Conservation (phyloP, 768 basidiomycete species). For the Saitozyma sp. region DNA sequence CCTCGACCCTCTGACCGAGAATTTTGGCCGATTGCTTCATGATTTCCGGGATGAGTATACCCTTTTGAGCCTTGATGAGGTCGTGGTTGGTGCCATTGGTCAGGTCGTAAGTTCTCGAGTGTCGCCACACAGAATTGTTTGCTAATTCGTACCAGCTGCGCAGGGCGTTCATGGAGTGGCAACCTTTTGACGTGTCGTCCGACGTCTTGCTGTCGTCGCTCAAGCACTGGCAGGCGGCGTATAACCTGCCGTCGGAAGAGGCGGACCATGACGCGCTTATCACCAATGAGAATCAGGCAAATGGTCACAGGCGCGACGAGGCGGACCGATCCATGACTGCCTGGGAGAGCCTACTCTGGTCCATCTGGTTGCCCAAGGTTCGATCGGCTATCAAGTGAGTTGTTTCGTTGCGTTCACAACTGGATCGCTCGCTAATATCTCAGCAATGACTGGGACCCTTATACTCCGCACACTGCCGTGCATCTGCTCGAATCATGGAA, state of each 20-base stretch:
- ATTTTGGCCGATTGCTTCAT: constrained; percentile 69
- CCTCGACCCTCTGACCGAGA: constrained; percentile 69
- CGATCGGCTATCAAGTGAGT: constrained; percentile 78
- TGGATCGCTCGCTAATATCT: background rate
- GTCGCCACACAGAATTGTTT: background rate
- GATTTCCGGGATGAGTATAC: constrained; percentile 75
- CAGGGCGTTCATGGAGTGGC: constrained; percentile 72
- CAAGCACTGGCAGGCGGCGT: constrained; percentile 51
- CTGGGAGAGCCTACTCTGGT: constrained; percentile 92
- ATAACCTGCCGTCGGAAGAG: constrained; percentile 46
- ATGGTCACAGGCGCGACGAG: constrained; percentile 1
- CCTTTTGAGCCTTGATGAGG: constrained; percentile 77
- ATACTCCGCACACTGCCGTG: constrained; percentile 70
- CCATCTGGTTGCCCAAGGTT: constrained; percentile 92
- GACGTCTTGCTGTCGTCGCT: constrained; percentile 51
- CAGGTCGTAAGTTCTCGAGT: constrained; percentile 60
- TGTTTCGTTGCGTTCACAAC: background rate
- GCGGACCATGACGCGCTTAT: constrained; percentile 13
- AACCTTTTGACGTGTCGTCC: constrained; percentile 74
- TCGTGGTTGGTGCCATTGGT: constrained; percentile 86
- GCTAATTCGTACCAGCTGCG: constrained; percentile 59
- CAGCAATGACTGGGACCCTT: constrained; percentile 83
- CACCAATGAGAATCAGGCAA: constrained; percentile 7
- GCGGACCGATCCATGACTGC: constrained; percentile 76
- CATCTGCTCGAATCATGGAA: constrained; percentile 86